Evolutionary conservation across 2,329 filamentous ascomycete genomes (phyloP).

Genomic region (Colletotrichum abscissum): DNA sequence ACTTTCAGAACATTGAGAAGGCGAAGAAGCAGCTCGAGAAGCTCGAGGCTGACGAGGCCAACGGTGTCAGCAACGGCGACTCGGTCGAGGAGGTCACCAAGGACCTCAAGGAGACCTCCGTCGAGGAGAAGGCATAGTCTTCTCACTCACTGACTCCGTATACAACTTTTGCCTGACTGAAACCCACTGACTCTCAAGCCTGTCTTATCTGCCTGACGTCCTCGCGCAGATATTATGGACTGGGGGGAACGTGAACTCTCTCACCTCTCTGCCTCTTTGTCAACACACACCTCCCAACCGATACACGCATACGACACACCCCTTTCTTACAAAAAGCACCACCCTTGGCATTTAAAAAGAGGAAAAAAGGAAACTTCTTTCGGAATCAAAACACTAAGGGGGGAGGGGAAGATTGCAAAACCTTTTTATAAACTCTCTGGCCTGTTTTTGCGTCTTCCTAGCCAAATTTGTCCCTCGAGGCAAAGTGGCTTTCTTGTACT

Average conservation of each 20-base stretch:
- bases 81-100: slow-evolving; percentile 65
- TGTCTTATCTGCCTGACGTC: neutral
- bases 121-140: slow-evolving; percentile 62
- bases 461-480: slow-evolving; percentile 10
- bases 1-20: slow-evolving; percentile 87
- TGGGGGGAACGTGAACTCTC: neutral
- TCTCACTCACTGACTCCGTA: slow-evolving; percentile 6
- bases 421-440: slow-evolving; percentile 18
- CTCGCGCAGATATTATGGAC: neutral
- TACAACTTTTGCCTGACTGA: slow-evolving; percentile 26
- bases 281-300: neutral
- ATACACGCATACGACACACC: slow-evolving; percentile 12
- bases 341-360: too few relatives aligned
- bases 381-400: neutral
- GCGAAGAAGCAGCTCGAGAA: slow-evolving; percentile 95
- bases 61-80: slow-evolving; percentile 60
- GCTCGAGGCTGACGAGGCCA: slow-evolving; percentile 76
- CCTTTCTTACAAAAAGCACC: too few relatives aligned
- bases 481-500: slow-evolving; percentile 34
- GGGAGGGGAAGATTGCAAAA: slow-evolving; percentile 13
- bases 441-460: slow-evolving; percentile 28
- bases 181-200: neutral
- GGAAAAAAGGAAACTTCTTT: neutral
- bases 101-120: slow-evolving; percentile 62
- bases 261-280: neutral